phyloP scores from a whole-genome alignment of 495 filamentous ascomycete species.

The Talaromyces ruber region DNA sequence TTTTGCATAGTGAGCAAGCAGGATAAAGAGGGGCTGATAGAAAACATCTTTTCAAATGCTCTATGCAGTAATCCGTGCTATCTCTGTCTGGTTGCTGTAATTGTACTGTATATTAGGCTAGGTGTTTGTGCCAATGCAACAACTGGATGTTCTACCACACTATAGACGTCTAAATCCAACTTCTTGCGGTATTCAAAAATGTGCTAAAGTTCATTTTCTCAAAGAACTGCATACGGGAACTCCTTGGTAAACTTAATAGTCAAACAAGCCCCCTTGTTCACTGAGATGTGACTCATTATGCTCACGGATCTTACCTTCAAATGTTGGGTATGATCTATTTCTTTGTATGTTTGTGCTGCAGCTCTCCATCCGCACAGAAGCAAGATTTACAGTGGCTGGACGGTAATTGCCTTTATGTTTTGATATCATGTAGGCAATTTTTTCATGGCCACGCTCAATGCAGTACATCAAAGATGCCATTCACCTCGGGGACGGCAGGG shows the following conservation, averaged over 20 bases:
- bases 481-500: background rate
- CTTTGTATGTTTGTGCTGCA: background rate
- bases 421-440: background rate
- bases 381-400: background rate
- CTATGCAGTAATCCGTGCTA: background rate
- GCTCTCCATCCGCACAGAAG: background rate
- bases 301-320: background rate
- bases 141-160: background rate
- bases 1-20: slow-evolving; percentile 4
- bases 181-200: background rate
- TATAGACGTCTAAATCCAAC: background rate
- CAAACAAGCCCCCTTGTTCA: background rate
- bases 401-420: background rate
- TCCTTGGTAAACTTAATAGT: background rate
- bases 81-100: background rate
- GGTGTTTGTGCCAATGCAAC: background rate
- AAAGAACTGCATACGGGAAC: background rate
- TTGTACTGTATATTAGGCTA: background rate
- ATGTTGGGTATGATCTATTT: background rate
- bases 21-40: background rate
- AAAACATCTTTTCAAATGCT: background rate
- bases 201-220: background rate
- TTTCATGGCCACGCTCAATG: background rate
- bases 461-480: background rate
- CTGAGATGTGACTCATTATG: background rate